Evolutionary conservation across 2,329 filamentous ascomycete genomes (phyloP).

Genomic region (Helotiales sp.): DNA sequence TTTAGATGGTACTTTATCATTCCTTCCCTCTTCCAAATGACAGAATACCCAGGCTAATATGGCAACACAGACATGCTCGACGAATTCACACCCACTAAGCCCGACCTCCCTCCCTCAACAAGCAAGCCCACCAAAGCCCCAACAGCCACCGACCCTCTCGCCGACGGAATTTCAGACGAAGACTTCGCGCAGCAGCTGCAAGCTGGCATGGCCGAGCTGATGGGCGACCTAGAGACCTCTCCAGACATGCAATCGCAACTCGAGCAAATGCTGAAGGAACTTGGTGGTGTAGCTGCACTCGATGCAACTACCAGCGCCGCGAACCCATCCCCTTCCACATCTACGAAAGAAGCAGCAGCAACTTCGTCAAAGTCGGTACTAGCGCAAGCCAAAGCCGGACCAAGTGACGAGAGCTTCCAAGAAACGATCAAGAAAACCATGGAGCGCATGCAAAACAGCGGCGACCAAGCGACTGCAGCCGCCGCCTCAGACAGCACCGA

Average conservation of each 20-base stretch:
- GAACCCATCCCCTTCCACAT: conserved; percentile 23
- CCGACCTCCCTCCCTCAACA: conserved; percentile 48
- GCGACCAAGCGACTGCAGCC: conserved; percentile 79
- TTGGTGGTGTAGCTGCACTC: conserved; percentile 58
- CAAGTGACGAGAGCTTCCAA: conserved; percentile 74
- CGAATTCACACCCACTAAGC: conserved; percentile 76
- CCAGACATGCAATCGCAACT: conserved; percentile 80
- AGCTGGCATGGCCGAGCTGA: conserved; percentile 83
- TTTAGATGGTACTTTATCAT: conserved; percentile 69
- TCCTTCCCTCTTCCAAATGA: neutral
- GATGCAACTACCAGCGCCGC: conserved; percentile 38
- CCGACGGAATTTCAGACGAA: conserved; percentile 64
- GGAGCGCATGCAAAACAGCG: conserved; percentile 92
- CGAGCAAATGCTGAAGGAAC: conserved; percentile 76
- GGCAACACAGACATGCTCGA: conserved; percentile 78
- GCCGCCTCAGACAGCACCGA: conserved; percentile 72
- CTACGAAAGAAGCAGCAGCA: conserved; percentile 26
- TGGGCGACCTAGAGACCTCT: conserved; percentile 71
- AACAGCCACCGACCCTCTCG: conserved; percentile 32
- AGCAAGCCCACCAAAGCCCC: conserved; percentile 18
- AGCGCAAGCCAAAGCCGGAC: conserved; percentile 10
- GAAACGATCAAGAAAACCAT: conserved; percentile 93
- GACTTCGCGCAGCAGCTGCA: conserved; percentile 88
- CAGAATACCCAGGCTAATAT: conserved; percentile 10
- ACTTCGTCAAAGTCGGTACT: conserved; percentile 12